phyloP scores from a whole-genome alignment of 768 basidiomycete genomes.

The Fomitopsis pulvina region DNA sequence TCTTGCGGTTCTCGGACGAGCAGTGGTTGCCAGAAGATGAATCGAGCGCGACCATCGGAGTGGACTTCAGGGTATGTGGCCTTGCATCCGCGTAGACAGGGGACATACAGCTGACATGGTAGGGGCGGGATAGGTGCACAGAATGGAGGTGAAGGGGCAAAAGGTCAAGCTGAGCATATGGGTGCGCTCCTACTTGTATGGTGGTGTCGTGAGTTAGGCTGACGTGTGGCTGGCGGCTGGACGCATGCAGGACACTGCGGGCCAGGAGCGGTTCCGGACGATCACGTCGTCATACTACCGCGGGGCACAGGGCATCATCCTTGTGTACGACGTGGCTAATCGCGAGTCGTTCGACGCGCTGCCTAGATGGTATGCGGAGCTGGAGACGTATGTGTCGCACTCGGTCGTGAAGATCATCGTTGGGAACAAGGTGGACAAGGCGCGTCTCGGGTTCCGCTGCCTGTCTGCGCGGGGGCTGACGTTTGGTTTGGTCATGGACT shows the following conservation, averaged over 20 bases:
- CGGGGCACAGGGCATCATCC: constrained; percentile 77
- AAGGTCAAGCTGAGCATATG: constrained; percentile 94
- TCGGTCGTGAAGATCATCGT: constrained; percentile 93
- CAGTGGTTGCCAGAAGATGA: constrained; percentile 93
- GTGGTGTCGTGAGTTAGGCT: neutral
- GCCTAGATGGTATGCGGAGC: constrained; percentile 87
- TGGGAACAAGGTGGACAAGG: constrained; percentile 93
- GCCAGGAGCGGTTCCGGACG: constrained; percentile 94
- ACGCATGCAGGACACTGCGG: constrained; percentile 79
- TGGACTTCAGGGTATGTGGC: constrained; percentile 73
- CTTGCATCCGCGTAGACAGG: neutral
- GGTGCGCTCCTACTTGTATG: constrained; percentile 42
- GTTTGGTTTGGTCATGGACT: neutral
- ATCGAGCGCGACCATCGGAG: constrained; percentile 77
- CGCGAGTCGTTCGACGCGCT: constrained; percentile 91
- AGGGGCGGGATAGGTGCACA: constrained; percentile 56
- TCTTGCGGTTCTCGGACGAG: constrained; percentile 95
- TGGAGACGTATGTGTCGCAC: constrained; percentile 85
- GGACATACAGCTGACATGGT: neutral
- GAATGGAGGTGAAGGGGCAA: constrained; percentile 79
- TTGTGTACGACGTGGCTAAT: constrained; percentile 93
- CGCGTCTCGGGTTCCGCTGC: constrained; percentile 16
- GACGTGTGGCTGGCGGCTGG: neutral
- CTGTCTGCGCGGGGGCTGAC: neutral
- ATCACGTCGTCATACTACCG: constrained; percentile 95